Evolutionary conservation across 768 basidiomycete species (phyloP).

Genomic region (Agaricus subrufescens): DNA sequence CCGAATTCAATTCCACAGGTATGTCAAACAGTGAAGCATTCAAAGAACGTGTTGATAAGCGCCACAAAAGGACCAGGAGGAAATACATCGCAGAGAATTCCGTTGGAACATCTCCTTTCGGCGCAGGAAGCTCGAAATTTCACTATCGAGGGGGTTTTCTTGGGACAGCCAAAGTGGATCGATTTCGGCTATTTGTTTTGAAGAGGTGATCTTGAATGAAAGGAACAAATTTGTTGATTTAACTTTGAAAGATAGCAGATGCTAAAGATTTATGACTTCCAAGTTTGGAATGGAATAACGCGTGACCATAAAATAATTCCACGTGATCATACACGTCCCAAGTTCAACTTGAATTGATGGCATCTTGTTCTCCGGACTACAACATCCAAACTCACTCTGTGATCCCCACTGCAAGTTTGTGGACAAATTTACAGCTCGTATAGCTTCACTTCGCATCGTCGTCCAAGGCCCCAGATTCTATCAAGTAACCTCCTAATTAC

Average conservation of each 20-base stretch:
- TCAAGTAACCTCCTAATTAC: background rate
- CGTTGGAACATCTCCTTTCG: conserved; percentile 44
- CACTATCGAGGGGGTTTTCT: conserved; percentile 47
- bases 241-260: no score
- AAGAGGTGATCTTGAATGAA: background rate
- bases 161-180: conserved; percentile 48
- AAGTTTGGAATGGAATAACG: no score
- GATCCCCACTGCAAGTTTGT: background rate
- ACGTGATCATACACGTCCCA: conserved; percentile 4
- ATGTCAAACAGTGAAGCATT: background rate
- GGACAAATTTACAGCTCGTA: background rate
- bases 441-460: background rate
- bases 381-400: background rate
- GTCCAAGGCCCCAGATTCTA: background rate
- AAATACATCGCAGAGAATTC: conserved; percentile 36
- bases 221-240: background rate
- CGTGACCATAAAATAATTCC: background rate
- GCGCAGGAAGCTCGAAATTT: conserved; percentile 33
- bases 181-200: conserved; percentile 43
- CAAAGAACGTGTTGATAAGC: background rate
- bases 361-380: background rate
- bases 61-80: conserved; percentile 46
- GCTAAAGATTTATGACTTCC: no score
- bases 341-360: conserved; percentile 6
- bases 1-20: conserved; percentile 54